Evolutionary conservation across 306 rosid genomes (phyloP).

Genomic region (Inga leiocalycina): DNA sequence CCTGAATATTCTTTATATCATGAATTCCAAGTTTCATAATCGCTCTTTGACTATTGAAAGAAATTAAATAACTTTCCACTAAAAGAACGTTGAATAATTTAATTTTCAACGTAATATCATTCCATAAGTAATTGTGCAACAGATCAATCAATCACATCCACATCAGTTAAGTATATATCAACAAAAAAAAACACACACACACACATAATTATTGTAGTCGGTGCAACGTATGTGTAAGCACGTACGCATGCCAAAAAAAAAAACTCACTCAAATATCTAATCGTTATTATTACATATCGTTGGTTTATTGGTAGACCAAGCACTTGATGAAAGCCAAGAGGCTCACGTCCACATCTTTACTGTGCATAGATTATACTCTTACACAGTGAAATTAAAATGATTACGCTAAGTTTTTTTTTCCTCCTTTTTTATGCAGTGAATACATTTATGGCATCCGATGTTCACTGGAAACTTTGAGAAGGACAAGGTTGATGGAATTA

Average conservation of each 20-base stretch:
- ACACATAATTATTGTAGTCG: neutral
- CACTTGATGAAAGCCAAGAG: neutral
- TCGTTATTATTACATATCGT: neutral
- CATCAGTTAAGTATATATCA: neutral
- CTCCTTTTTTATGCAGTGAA: neutral
- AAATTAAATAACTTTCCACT: neutral
- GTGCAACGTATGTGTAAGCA: neutral
- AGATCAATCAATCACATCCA: neutral
- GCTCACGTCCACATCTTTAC: neutral
- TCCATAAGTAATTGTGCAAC: neutral
- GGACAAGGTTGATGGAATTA: neutral
- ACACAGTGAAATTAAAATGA: conserved; percentile 5
- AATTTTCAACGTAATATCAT: neutral
- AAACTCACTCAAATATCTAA: neutral
- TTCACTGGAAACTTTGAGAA: neutral
- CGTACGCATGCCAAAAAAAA: neutral
- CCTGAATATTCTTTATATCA: neutral
- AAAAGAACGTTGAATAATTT: neutral
- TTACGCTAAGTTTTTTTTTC: neutral
- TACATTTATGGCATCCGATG: neutral
- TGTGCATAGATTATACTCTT: neutral
- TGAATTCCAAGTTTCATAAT: neutral
- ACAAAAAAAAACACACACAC: neutral
- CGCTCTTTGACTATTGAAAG: neutral
- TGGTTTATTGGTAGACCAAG: neutral